phyloP scores from a whole-genome alignment of 768 basidiomycete genomes.

The Lepiota venenata region DNA sequence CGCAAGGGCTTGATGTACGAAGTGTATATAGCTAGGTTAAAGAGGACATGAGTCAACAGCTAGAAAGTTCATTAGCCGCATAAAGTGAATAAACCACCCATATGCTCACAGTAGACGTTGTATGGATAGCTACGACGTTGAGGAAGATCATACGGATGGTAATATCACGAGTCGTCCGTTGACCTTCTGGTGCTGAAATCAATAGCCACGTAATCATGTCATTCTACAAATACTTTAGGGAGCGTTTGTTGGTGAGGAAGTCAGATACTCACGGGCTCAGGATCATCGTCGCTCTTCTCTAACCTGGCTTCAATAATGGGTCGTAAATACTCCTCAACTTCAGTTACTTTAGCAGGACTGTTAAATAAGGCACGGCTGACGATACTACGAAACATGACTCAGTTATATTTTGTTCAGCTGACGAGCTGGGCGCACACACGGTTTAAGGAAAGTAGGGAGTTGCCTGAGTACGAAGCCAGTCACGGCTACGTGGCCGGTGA shows the following conservation, averaged over 20 bases:
- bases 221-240: conserved; percentile 22
- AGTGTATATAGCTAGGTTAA: conserved; percentile 29
- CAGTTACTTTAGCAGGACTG: not conserved
- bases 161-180: conserved; percentile 23
- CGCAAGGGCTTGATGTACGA: conserved; percentile 34
- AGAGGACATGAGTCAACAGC: conserved; percentile 29
- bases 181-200: conserved; percentile 23
- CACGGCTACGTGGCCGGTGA: conserved; percentile 31
- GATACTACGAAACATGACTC: not conserved
- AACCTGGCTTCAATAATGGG: conserved; percentile 9
- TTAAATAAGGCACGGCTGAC: conserved; percentile 1
- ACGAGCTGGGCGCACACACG: conserved; percentile 27
- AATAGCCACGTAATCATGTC: conserved; percentile 37
- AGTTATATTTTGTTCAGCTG: no score
- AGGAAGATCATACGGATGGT: conserved; percentile 28
- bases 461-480: conserved; percentile 28
- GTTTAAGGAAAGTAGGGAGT: conserved; percentile 39
- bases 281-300: conserved; percentile 1
- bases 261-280: conserved; percentile 24
- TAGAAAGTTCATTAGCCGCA: conserved; percentile 8
- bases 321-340: conserved; percentile 7
- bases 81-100: not conserved
- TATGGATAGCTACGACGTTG: conserved; percentile 37
- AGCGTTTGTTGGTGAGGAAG: not conserved
- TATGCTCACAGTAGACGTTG: conserved; percentile 32